Evolutionary conservation across 2,329 filamentous ascomycete species (phyloP).

Genomic region (Chalaropsis ovoidea): DNA sequence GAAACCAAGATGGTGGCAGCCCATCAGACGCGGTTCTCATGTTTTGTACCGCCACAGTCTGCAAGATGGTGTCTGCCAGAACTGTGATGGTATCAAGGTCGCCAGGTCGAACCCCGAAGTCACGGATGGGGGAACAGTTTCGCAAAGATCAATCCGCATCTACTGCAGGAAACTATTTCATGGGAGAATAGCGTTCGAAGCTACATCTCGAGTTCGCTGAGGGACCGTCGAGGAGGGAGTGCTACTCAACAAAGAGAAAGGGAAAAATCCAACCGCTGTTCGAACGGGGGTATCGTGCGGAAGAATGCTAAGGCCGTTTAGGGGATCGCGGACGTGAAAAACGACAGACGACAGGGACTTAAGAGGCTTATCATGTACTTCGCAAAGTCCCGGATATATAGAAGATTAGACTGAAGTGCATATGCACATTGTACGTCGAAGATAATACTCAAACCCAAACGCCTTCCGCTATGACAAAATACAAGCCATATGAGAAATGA

Average conservation of each 20-base stretch:
- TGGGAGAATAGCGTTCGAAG: not conserved
- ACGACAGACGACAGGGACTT: not conserved
- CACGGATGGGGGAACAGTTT: not conserved
- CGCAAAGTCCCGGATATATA: slow-evolving; percentile 31
- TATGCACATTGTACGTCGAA: slow-evolving; percentile 38
- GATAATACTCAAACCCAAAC: slow-evolving; percentile 43
- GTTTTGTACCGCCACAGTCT: not conserved
- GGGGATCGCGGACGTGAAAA: not conserved
- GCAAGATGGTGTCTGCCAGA: not conserved
- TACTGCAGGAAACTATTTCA: not conserved
- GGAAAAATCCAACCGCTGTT: slow-evolving; percentile 1
- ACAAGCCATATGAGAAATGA: slow-evolving; percentile 26
- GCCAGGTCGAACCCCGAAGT: slow-evolving; percentile 8
- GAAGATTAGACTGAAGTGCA: slow-evolving; percentile 45
- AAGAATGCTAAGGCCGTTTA: not conserved
- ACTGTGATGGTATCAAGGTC: not conserved
- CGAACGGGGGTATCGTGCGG: slow-evolving; percentile 12
- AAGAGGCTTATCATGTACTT: slow-evolving; percentile 15
- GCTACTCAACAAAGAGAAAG: not conserved
- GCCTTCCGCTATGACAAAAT: slow-evolving; percentile 45
- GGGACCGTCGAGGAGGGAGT: not conserved
- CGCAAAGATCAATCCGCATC: not conserved
- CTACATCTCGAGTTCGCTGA: not conserved
- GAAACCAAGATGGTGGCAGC: not conserved
- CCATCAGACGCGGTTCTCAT: not conserved